Evolutionary conservation across 306 rosid genomes (phyloP).

Genomic region (Ceratonia siliqua): DNA sequence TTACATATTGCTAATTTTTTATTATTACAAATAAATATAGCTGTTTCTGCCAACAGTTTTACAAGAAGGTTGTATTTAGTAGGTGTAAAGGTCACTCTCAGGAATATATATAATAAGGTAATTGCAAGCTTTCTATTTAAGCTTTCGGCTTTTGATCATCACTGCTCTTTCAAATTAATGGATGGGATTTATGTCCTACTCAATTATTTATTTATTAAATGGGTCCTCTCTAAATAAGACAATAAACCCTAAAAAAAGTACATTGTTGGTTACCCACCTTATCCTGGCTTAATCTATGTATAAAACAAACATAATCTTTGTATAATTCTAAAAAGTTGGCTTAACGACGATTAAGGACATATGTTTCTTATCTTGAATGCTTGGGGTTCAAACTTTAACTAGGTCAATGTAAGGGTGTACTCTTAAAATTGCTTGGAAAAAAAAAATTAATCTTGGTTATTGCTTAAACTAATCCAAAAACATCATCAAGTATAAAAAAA

Average conservation of each 20-base stretch:
- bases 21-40: conserved; percentile 31
- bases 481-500: no score
- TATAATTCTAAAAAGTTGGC: no score
- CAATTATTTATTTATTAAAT: conserved; percentile 19
- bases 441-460: no score
- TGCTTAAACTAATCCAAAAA: no score
- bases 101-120: background rate
- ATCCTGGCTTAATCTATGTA: conserved; percentile 33
- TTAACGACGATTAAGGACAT: no score
- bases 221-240: conserved; percentile 46
- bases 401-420: no score
- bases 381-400: no score
- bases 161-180: conserved; percentile 7
- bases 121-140: conserved; percentile 39
- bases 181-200: conserved; percentile 31
- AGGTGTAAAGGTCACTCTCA: conserved; percentile 36
- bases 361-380: no score
- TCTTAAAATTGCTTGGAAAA: no score
- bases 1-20: conserved; percentile 9
- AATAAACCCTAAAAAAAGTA: conserved; percentile 36
- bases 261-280: conserved; percentile 35
- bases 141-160: conserved; percentile 45
- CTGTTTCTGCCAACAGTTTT: conserved; percentile 32
- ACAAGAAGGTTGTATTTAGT: conserved; percentile 30
- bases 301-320: conserved; percentile 27